These are phyloP conservation scores for Chrysoporthe cubensis DNA, from an alignment of 2,329 filamentous ascomycete genomes.

Conservation along the genomic window DNA sequence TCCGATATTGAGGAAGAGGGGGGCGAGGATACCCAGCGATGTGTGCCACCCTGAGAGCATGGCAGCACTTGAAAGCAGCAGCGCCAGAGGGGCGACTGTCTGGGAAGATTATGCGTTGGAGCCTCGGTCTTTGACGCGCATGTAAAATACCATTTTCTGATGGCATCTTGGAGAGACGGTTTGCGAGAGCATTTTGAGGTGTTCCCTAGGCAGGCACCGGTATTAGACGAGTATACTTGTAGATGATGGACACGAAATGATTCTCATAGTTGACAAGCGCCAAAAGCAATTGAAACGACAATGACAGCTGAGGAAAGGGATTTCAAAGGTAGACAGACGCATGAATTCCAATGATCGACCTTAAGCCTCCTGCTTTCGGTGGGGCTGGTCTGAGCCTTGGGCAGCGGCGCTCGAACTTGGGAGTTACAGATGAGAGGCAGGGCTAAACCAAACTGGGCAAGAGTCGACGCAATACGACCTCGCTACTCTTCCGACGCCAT, in stretches of 20 bases:
- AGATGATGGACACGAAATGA: constrained; percentile 8
- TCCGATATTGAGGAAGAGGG: background rate
- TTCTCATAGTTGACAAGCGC: background rate
- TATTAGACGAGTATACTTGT: background rate
- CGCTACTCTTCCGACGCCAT: constrained; percentile 1
- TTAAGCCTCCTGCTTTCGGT: background rate
- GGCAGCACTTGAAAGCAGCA: background rate
- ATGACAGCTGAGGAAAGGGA: background rate
- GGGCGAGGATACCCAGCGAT: background rate
- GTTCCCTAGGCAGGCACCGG: background rate
- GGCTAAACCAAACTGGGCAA: constrained; percentile 17
- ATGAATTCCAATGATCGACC: background rate
- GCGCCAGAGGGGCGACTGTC: background rate
- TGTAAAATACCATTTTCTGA: constrained; percentile 13
- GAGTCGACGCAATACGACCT: constrained; percentile 11
- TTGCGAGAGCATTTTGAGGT: background rate
- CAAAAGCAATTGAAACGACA: background rate
- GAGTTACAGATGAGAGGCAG: background rate
- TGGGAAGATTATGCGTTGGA: background rate
- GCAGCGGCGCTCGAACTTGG: background rate
- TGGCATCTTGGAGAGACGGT: constrained; percentile 4
- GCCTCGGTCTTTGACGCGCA: background rate
- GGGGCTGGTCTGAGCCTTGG: constrained; percentile 9
- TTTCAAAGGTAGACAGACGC: background rate
- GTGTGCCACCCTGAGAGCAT: background rate